phyloP scores from a whole-genome alignment of 805 yeast genomes.

The Teunomyces tritomae region DNA sequence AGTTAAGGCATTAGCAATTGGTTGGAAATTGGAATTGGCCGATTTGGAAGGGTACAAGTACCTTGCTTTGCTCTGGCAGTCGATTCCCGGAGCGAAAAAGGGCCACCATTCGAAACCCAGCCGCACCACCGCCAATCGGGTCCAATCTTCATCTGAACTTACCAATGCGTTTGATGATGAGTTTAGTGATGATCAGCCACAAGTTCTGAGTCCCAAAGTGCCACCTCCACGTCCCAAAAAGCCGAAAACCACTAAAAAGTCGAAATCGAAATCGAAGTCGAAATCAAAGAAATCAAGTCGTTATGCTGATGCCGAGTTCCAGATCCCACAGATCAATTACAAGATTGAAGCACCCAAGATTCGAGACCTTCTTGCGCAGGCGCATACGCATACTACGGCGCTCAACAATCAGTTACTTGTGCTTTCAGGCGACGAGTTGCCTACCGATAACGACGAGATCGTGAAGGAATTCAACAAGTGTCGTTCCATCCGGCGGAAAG shows the following conservation, averaged over 20 bases:
- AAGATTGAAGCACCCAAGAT: slow-evolving; percentile 73
- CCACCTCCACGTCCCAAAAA: background rate
- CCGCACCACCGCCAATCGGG: background rate
- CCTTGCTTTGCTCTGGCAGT: slow-evolving; percentile 45
- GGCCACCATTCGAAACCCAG: background rate
- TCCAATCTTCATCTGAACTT: background rate
- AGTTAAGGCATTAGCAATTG: slow-evolving; percentile 50
- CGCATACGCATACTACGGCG: slow-evolving; percentile 70
- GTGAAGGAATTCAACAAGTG: slow-evolving; percentile 72
- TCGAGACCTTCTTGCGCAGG: slow-evolving; percentile 63
- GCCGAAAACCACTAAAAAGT: background rate
- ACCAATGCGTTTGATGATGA: slow-evolving; percentile 1
- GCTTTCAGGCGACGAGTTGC: slow-evolving; percentile 47
- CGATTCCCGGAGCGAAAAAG: slow-evolving; percentile 35
- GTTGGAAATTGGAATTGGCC: slow-evolving; percentile 64
- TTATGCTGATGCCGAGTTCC: slow-evolving; percentile 49
- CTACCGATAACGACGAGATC: slow-evolving; percentile 63
- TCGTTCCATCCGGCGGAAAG: slow-evolving; percentile 69
- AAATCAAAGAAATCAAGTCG: slow-evolving; percentile 10
- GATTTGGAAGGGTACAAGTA: slow-evolving; percentile 49
- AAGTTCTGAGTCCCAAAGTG: no score
- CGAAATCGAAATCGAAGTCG: slow-evolving; percentile 9
- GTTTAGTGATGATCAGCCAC: slow-evolving; percentile 4
- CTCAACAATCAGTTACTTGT: slow-evolving; percentile 49
- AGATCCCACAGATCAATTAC: slow-evolving; percentile 68